Evolutionary conservation across 106 monocot species (phyloP).

Genomic region (Apostasia shenzhenica): DNA sequence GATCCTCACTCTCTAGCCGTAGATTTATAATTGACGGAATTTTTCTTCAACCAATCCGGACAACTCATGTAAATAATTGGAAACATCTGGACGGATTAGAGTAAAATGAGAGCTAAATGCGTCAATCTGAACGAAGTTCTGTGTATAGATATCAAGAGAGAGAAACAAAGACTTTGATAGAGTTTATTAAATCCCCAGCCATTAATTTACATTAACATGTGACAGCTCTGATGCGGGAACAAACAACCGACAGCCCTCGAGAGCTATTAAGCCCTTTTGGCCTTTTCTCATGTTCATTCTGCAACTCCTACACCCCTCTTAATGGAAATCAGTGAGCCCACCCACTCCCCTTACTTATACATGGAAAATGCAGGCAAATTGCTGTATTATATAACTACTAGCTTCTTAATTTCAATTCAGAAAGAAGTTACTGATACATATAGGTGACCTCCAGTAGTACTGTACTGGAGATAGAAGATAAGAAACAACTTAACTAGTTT

Average conservation of each 20-base stretch:
- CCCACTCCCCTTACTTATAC: neutral
- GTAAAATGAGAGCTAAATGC: too few relatives aligned
- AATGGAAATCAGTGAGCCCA: neutral
- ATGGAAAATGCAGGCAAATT: neutral
- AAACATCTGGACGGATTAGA: too few relatives aligned
- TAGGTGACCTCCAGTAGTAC: too few relatives aligned
- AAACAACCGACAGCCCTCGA: conserved; percentile 24
- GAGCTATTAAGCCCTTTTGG: conserved; percentile 2
- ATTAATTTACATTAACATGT: neutral
- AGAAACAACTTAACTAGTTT: too few relatives aligned
- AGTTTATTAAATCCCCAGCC: too few relatives aligned
- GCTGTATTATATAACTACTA: neutral
- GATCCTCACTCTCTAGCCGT: too few relatives aligned
- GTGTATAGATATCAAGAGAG: neutral
- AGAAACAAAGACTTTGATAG: neutral
- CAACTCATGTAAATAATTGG: too few relatives aligned
- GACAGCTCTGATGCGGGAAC: conserved; percentile 25
- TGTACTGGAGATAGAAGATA: too few relatives aligned
- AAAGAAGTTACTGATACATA: too few relatives aligned
- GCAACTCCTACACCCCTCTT: neutral
- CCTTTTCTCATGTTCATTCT: conserved; percentile 7
- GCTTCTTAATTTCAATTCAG: neutral
- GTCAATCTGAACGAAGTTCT: too few relatives aligned
- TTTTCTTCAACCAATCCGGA: too few relatives aligned
- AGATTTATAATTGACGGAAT: too few relatives aligned